Conservation (phyloP, 1,284 basidiomycete species). For the Sphaerobolus stellatus region DNA sequence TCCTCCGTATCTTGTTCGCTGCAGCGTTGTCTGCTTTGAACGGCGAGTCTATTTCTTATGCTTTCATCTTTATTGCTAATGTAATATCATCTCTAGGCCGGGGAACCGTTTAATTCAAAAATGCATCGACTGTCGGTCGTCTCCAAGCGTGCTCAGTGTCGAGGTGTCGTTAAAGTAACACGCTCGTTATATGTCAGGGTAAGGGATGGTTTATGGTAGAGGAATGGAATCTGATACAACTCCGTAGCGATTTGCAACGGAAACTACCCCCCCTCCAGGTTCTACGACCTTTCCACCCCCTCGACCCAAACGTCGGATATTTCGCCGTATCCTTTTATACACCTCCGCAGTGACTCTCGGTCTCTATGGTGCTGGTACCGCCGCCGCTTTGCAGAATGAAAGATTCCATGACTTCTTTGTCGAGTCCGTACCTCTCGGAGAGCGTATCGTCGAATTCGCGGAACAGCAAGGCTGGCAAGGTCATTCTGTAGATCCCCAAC, state of each 20-base stretch:
- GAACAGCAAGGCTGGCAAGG: slow-evolving; percentile 76
- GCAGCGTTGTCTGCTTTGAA: too few species aligned
- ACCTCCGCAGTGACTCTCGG: slow-evolving; percentile 63
- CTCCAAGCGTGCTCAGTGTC: slow-evolving; percentile 4
- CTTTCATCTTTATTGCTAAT: too few species aligned
- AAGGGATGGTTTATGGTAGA: neutral
- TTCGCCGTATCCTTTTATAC: slow-evolving; percentile 57
- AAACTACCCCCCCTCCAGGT: slow-evolving; percentile 28
- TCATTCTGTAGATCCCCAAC: slow-evolving; percentile 56
- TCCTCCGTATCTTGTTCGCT: too few species aligned
- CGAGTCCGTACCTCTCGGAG: slow-evolving; percentile 75
- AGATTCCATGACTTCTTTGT: slow-evolving; percentile 80
- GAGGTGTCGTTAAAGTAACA: neutral
- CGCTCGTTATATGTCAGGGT: neutral
- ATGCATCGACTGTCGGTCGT: slow-evolving; percentile 9
- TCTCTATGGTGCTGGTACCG: slow-evolving; percentile 80
- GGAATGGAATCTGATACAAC: neutral
- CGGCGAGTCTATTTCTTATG: too few species aligned
- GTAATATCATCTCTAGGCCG: too few species aligned
- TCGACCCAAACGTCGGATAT: slow-evolving; percentile 49
- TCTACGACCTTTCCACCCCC: slow-evolving; percentile 36
- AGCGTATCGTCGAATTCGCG: slow-evolving; percentile 75
- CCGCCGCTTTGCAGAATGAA: slow-evolving; percentile 71
- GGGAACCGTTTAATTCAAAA: too few species aligned
- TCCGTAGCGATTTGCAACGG: slow-evolving; percentile 12